Conservation (phyloP, 2,329 filamentous ascomycete species). For the Aureobasidium sp. region DNA sequence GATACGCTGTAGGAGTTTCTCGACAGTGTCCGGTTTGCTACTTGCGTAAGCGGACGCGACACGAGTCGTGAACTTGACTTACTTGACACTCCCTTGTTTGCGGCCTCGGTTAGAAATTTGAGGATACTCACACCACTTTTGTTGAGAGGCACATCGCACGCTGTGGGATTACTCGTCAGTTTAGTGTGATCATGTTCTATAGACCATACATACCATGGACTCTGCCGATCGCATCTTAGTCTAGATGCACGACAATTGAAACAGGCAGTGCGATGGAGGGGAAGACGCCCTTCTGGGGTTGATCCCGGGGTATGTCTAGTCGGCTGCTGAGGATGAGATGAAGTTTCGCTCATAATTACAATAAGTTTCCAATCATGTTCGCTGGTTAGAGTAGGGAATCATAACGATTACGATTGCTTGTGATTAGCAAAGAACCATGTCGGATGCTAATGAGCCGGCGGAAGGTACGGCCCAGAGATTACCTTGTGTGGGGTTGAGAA, state of each 20-base stretch:
- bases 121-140: neutral
- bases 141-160: neutral
- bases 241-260: neutral
- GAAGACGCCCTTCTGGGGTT: neutral
- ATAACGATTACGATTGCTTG: neutral
- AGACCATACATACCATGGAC: neutral
- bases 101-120: neutral
- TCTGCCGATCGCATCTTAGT: neutral
- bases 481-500: neutral
- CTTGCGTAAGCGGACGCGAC: neutral
- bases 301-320: neutral
- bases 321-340: neutral
- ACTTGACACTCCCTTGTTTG: slow-evolving; percentile 5
- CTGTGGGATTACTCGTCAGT: neutral
- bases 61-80: neutral
- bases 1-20: neutral
- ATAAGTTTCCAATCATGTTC: neutral
- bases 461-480: neutral
- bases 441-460: neutral
- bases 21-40: neutral
- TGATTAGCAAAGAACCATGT: neutral
- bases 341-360: neutral
- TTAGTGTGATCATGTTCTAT: neutral
- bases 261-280: neutral
- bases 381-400: too few species aligned